A percentile compares a stretch with the other conserved stretches of the same genome.
phyloP scores from a whole-genome alignment of 140 eudicot species.

The Bidens hawaiensis region DNA sequence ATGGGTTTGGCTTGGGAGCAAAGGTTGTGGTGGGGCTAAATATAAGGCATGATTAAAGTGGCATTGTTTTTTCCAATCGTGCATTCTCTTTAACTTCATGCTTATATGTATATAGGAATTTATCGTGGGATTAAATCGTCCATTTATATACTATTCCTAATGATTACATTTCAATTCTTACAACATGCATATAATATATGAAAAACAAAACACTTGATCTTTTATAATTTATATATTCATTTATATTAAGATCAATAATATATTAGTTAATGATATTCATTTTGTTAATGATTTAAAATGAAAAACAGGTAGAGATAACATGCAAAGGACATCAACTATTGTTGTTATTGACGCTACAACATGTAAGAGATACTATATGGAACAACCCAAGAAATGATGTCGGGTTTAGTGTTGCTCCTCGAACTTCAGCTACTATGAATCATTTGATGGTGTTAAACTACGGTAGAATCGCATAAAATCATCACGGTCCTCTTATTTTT shows the following conservation, averaged over 20 bases:
- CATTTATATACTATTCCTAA: conserved; percentile 11
- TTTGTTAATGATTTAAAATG: background rate
- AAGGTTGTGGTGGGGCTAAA: conserved; percentile 58
- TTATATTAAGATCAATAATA: no score
- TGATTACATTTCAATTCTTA: background rate
- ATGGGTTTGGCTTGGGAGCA: conserved; percentile 63
- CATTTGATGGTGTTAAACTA: conserved; percentile 76
- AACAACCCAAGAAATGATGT: conserved; percentile 32
- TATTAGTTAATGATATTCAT: background rate
- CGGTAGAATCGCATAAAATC: conserved; percentile 39
- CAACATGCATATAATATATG: background rate
- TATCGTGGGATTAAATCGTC: conserved; percentile 13
- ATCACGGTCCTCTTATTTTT: background rate
- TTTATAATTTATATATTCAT: no score
- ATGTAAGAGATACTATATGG: conserved; percentile 80
- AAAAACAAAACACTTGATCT: background rate
- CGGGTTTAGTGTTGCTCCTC: conserved; percentile 35
- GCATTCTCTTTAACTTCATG: conserved; percentile 33
- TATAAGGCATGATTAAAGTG: conserved; percentile 46
- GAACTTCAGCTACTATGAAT: conserved; percentile 36
- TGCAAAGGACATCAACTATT: conserved; percentile 76
- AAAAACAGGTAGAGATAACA: conserved; percentile 69
- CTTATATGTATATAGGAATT: conserved; percentile 19
- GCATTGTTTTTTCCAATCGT: conserved; percentile 35
- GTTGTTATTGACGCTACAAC: conserved; percentile 64